phyloP scores from a whole-genome alignment of 768 basidiomycete species.

The Tricholoma terreum region DNA sequence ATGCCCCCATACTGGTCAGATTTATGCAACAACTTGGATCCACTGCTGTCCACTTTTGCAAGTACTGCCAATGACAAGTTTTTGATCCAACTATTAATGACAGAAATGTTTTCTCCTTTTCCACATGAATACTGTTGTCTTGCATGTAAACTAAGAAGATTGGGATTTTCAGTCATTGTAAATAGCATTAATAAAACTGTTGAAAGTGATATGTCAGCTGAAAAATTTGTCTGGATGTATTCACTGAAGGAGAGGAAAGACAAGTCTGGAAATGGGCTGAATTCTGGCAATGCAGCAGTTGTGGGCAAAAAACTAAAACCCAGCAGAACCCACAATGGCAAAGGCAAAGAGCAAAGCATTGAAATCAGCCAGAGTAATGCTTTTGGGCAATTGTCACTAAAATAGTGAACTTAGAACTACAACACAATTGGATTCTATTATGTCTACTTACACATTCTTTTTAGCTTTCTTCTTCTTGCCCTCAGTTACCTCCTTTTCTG shows the following conservation, averaged over 20 bases:
- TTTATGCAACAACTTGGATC: background rate
- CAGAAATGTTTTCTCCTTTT: background rate
- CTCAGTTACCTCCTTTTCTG: background rate
- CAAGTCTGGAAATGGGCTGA: background rate
- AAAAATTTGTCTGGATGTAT: background rate
- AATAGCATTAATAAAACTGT: conserved; percentile 4
- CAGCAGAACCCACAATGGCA: background rate
- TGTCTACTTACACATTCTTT: background rate
- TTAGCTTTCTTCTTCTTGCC: background rate
- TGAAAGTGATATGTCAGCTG: conserved; percentile 4
- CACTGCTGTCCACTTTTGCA: background rate
- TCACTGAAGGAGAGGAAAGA: background rate
- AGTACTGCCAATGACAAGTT: background rate
- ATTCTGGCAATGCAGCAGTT: background rate
- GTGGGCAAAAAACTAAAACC: background rate
- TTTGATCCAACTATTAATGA: background rate
- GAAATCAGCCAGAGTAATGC: background rate
- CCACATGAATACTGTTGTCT: background rate
- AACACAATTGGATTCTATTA: background rate
- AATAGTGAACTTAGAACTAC: background rate
- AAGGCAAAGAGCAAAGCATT: background rate
- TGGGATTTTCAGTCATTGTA: conserved; percentile 4
- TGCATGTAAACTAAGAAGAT: conserved; percentile 3
- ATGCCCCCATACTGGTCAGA: background rate
- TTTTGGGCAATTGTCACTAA: background rate